Evolutionary conservation across 2,329 filamentous ascomycete species (phyloP).

Genomic region (Xylaria sp.): DNA sequence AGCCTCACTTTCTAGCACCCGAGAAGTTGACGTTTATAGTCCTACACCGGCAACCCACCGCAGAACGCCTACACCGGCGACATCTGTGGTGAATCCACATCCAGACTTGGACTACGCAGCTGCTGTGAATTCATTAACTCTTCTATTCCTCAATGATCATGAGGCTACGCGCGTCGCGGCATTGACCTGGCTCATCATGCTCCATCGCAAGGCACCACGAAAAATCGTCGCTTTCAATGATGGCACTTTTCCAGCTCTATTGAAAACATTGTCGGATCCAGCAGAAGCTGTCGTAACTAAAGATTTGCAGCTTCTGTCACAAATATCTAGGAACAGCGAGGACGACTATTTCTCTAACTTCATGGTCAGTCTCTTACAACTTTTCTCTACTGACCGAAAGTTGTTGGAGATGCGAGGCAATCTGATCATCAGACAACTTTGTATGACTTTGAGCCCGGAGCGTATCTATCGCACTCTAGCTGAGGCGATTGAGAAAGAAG

Average conservation of each 20-base stretch:
- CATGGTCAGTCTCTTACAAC: slow-evolving; percentile 93
- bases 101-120: slow-evolving; percentile 93
- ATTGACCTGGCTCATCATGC: slow-evolving; percentile 95
- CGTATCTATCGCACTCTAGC: slow-evolving; percentile 94
- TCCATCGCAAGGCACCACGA: slow-evolving; percentile 90
- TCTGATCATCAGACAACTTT: slow-evolving; percentile 93
- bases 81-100: slow-evolving; percentile 51
- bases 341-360: slow-evolving; percentile 98
- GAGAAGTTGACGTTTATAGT: slow-evolving; percentile 59
- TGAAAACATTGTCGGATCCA: slow-evolving; percentile 95
- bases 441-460: slow-evolving; percentile 89
- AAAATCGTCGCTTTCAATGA: slow-evolving; percentile 97
- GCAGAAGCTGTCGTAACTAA: slow-evolving; percentile 95
- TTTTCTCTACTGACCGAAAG: slow-evolving; percentile 93
- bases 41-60: slow-evolving; percentile 58
- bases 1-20: slow-evolving; percentile 57
- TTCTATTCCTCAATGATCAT: slow-evolving; percentile 95
- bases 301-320: slow-evolving; percentile 89
- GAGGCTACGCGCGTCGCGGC: slow-evolving; percentile 94
- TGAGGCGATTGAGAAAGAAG: slow-evolving; percentile 96
- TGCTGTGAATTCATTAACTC: slow-evolving; percentile 88
- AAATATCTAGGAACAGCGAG: slow-evolving; percentile 95
- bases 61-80: slow-evolving; percentile 52
- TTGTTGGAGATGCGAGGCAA: slow-evolving; percentile 92
- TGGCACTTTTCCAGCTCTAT: slow-evolving; percentile 91